Evolutionary conservation across 345 rosid species (phyloP).

Genomic region (Nephelium lappaceum): DNA sequence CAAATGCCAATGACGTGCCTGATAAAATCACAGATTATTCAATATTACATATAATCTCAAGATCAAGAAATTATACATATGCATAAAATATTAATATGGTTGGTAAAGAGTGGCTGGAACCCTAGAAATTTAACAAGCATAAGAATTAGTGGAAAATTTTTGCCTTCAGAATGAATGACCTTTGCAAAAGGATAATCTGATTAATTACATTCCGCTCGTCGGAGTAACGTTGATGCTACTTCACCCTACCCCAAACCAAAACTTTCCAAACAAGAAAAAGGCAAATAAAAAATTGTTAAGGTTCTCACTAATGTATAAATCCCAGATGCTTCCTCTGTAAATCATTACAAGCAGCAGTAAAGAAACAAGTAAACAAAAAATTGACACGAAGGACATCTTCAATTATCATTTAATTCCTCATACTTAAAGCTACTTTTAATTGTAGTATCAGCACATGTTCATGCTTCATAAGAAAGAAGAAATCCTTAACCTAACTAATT

Average conservation of each 20-base stretch:
- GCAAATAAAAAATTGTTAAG: background rate
- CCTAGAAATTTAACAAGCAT: background rate
- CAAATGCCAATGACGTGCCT: background rate
- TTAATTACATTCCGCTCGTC: background rate
- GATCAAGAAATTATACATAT: background rate
- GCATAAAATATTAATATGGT: background rate
- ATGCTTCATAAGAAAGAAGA: background rate
- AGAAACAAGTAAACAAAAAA: background rate
- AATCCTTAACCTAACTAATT: background rate
- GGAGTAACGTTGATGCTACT: background rate
- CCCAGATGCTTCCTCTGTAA: background rate
- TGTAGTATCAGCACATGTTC: background rate
- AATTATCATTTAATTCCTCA: background rate
- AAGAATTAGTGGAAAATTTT: background rate
- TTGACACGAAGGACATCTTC: background rate
- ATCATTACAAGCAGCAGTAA: background rate
- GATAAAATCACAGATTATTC: background rate
- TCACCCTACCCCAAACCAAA: background rate
- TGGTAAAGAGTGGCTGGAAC: background rate
- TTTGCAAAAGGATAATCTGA: background rate
- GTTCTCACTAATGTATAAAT: background rate
- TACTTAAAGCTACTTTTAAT: background rate
- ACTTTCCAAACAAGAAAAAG: background rate
- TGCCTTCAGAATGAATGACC: slow-evolving; percentile 4
- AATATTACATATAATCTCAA: background rate